Evolutionary conservation across 441 rosid genomes (phyloP).

Genomic region (Aleurites moluccanus): DNA sequence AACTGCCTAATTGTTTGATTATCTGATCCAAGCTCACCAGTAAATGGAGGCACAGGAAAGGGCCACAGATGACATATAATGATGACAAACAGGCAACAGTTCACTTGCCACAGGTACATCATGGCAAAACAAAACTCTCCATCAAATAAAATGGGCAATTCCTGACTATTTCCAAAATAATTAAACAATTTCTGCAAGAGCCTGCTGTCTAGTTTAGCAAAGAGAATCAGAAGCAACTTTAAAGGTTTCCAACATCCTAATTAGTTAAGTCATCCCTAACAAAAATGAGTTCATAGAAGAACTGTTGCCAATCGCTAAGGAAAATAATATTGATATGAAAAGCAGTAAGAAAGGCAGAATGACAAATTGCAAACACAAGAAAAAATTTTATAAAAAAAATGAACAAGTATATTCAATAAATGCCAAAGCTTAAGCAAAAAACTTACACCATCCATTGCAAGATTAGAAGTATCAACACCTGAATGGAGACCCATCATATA

Average conservation of each 20-base stretch:
- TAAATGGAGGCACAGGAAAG: not conserved
- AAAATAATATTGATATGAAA: not conserved
- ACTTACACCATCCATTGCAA: slow-evolving; percentile 98
- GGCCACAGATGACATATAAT: not conserved
- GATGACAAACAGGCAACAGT: not conserved
- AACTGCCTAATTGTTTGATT: not conserved
- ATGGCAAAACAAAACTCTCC: not conserved
- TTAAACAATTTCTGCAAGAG: not conserved
- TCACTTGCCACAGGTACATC: not conserved
- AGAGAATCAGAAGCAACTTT: not conserved
- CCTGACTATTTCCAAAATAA: not conserved
- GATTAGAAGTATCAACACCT: slow-evolving; percentile 80
- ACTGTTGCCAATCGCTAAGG: not conserved
- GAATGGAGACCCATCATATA: slow-evolving; percentile 99
- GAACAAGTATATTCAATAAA: not conserved
- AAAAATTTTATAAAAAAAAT: not conserved
- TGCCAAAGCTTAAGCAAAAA: slow-evolving; percentile 15
- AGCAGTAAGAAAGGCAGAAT: not conserved
- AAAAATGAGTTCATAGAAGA: not conserved
- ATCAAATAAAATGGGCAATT: not conserved
- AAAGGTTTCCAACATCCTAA: not conserved
- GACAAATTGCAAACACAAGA: slow-evolving; percentile 3
- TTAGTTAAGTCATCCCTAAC: not conserved
- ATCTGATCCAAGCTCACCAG: not conserved
- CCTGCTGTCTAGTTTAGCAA: slow-evolving; percentile 9